Evolutionary conservation across 106 monocot genomes (phyloP), one percentile per base, ranked within the genome.

Genomic region (Hemerocallis citrina): DNA sequence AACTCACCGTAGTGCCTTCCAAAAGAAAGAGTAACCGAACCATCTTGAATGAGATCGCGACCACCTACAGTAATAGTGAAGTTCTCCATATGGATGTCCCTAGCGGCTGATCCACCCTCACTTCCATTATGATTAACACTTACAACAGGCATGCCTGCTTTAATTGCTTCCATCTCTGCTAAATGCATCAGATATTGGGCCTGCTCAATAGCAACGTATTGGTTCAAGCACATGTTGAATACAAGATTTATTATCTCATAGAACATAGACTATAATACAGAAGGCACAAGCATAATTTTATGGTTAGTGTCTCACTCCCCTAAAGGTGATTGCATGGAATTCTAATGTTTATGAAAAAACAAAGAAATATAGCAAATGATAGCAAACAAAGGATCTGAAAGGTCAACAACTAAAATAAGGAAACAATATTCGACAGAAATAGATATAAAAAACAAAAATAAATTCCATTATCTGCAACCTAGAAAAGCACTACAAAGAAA

Each of bases 61-160:
- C 98, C 98, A 82, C 92, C 98, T 63, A 98, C 88, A 68, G 98
- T 82, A 34, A 98, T 59, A 48, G 65, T 84, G 44, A 98, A 98
- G 68, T 98, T 98, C 60, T 98, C 98, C 98, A 98, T 85, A 55
- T 92, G 98, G 42, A 98, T 92, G 79, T 98, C 98, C 77, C 78
- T 91, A 50, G 73, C 55, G 64, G 59, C 69, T 42, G 81, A 23
- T 25, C 91, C 94, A 47, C 68, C 56, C 6, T 64, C 79, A 51
- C 32, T 66, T 35, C 76, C 68, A 63, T 72, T 67, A 62, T 98
- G 98, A 49, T 71, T 92, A 47, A 98, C 98, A 69, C 29, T 72
- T 15, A 85, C 85, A 34, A 75, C 55, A 44, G 98, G 98, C 98
- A 98, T 92, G 21, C 98, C 92, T 46, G 79, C 90, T 78, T 79